phyloP scores from a whole-genome alignment of 306 rosid genomes.

The Quercus bicolor region DNA sequence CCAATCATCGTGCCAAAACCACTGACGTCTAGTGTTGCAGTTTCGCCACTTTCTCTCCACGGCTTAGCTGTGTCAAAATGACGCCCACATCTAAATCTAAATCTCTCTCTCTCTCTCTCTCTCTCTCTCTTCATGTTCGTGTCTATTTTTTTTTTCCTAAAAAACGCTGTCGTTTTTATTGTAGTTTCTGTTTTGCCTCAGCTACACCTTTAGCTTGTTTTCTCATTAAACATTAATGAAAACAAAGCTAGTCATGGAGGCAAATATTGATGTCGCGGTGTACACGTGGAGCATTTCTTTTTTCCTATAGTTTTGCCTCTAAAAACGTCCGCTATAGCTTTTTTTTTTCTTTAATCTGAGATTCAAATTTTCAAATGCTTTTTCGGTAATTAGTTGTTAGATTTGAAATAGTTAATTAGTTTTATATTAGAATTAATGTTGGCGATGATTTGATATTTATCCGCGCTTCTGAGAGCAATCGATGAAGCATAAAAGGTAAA shows the following conservation, averaged over 20 bases:
- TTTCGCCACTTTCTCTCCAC: slow-evolving; percentile 30
- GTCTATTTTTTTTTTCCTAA: too few species aligned
- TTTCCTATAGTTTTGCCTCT: slow-evolving; percentile 42
- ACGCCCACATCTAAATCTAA: slow-evolving; percentile 29
- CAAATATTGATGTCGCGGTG: slow-evolving; percentile 36
- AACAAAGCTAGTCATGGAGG: slow-evolving; percentile 70
- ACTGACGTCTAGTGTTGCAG: slow-evolving; percentile 63
- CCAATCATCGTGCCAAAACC: slow-evolving; percentile 54
- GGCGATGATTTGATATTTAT: slow-evolving; percentile 48
- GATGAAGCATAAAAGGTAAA: slow-evolving; percentile 39
- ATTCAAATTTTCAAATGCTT: too few species aligned
- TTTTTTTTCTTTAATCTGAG: not conserved
- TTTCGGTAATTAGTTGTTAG: not conserved
- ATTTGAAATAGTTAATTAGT: not conserved
- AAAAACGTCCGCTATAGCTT: slow-evolving; percentile 34
- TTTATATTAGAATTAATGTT: not conserved
- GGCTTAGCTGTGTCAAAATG: slow-evolving; percentile 59
- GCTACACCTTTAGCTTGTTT: slow-evolving; percentile 73
- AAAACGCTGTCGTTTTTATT: not conserved
- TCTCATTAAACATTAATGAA: slow-evolving; percentile 25
- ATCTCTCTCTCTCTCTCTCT: not conserved
- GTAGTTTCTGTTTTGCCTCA: slow-evolving; percentile 39
- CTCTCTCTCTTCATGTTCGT: too few species aligned
- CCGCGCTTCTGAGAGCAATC: slow-evolving; percentile 65
- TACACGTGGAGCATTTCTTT: slow-evolving; percentile 36